Evolutionary conservation across 2,329 filamentous ascomycete genomes (phyloP).

Genomic region (Neoscytalidium dimidiatum): DNA sequence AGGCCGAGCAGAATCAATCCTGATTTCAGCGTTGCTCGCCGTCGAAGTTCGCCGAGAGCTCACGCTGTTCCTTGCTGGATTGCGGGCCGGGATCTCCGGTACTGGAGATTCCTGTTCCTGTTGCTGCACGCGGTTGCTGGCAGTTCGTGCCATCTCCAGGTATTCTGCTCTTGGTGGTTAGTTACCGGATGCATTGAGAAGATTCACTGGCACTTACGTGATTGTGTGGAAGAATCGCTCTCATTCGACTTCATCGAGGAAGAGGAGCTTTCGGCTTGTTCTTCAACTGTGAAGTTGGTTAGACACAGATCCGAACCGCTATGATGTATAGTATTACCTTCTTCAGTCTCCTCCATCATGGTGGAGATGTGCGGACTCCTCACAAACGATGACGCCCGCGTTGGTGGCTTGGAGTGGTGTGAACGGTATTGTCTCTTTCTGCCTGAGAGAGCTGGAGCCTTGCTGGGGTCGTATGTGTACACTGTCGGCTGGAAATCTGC

Average conservation of each 20-base stretch:
- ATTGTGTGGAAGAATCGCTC: conserved; percentile 7
- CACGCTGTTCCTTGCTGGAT: conserved; percentile 8
- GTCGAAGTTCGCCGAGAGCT: neutral
- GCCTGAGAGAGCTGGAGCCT: conserved; percentile 1
- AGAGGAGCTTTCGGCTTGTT: conserved; percentile 10
- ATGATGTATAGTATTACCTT: neutral
- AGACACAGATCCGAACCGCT: neutral
- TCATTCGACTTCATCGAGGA: conserved; percentile 6
- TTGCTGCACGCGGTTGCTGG: conserved; percentile 2
- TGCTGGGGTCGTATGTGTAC: conserved; percentile 16
- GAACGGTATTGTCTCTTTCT: conserved; percentile 3
- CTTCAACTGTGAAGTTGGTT: neutral
- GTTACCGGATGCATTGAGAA: too few species aligned
- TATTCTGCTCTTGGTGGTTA: neutral
- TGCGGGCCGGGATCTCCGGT: conserved; percentile 10
- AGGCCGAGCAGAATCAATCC: neutral
- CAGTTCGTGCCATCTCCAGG: conserved; percentile 4
- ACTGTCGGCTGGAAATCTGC: neutral
- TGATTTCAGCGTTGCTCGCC: conserved; percentile 1
- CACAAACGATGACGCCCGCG: conserved; percentile 7
- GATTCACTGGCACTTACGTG: neutral
- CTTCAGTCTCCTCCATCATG: conserved; percentile 17
- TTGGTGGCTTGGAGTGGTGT: neutral
- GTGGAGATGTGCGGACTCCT: conserved; percentile 7
- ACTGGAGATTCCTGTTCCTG: neutral